Conservation (phyloP, 805 yeast genomes). For the Kluyveromyces wickerhamii region DNA sequence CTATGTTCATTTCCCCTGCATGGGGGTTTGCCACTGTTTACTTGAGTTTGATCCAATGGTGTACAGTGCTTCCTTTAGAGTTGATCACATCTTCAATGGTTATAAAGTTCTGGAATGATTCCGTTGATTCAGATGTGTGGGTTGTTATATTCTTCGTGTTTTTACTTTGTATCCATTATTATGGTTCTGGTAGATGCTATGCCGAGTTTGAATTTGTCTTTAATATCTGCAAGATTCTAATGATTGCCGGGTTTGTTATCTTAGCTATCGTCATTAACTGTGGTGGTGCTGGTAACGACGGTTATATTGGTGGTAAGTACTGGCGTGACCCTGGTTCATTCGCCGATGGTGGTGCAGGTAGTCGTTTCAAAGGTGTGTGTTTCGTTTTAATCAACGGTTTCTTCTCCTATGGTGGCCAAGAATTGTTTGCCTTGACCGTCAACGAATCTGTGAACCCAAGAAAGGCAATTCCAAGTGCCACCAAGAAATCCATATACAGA, state of each 20-base stretch:
- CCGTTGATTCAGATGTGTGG: constrained; percentile 45
- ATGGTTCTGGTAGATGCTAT: constrained; percentile 53
- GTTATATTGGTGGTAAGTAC: constrained; percentile 50
- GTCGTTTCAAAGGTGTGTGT: constrained; percentile 55
- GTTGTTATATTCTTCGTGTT: constrained; percentile 47
- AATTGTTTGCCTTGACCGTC: constrained; percentile 56
- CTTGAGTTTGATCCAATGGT: constrained; percentile 59
- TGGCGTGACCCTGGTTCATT: constrained; percentile 54
- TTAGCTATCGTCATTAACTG: constrained; percentile 46
- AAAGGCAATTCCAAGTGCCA: constrained; percentile 54
- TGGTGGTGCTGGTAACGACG: constrained; percentile 52
- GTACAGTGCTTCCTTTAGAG: constrained; percentile 58
- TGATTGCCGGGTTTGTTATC: constrained; percentile 52
- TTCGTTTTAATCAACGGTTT: constrained; percentile 55
- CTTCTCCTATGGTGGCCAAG: constrained; percentile 61
- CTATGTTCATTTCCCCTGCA: constrained; percentile 50
- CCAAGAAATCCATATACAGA: constrained; percentile 60
- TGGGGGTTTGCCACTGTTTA: constrained; percentile 69
- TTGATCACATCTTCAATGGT: constrained; percentile 52
- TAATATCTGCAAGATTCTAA: constrained; percentile 45
- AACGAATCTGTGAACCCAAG: constrained; percentile 56
- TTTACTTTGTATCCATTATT: constrained; percentile 44
- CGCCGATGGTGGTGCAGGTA: constrained; percentile 22
- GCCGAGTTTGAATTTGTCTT: constrained; percentile 63
- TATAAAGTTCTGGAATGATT: constrained; percentile 42